Percentiles rank a stretch among this genome's conserved stretches.
These are phyloP conservation scores for Turnera subulata DNA, from an alignment of 345 rosid genomes.

Conservation along the genomic window DNA sequence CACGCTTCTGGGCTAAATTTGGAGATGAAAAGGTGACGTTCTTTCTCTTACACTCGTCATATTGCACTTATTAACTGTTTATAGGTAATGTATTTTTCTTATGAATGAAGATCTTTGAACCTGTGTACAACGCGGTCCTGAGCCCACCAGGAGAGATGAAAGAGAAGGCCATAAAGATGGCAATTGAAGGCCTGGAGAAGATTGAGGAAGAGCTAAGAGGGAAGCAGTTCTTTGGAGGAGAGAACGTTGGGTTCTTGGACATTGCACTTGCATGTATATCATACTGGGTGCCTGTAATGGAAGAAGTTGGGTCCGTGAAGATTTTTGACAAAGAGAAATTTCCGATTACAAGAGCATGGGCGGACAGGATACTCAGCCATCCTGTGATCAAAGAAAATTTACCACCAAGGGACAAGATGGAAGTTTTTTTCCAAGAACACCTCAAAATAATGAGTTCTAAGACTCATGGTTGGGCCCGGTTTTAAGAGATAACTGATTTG, in stretches of 20 bases:
- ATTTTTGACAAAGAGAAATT: slow-evolving; percentile 15
- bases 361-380: slow-evolving; percentile 18
- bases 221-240: slow-evolving; percentile 29
- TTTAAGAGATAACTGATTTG: no score
- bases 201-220: slow-evolving; percentile 28
- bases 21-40: slow-evolving; percentile 26
- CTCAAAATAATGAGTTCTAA: neutral
- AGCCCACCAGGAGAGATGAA: slow-evolving; percentile 19
- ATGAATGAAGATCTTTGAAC: neutral
- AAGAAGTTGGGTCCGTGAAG: slow-evolving; percentile 25
- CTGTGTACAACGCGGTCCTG: slow-evolving; percentile 9
- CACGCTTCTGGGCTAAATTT: slow-evolving; percentile 39
- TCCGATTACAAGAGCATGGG: slow-evolving; percentile 29
- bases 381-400: slow-evolving; percentile 22
- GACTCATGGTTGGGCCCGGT: neutral
- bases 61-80: no score
- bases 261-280: slow-evolving; percentile 27
- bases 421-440: slow-evolving; percentile 14
- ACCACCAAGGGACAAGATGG: slow-evolving; percentile 29
- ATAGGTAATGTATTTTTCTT: neutral
- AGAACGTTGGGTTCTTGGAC: slow-evolving; percentile 34
- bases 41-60: neutral
- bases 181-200: slow-evolving; percentile 25
- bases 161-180: slow-evolving; percentile 7
- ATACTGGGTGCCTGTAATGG: slow-evolving; percentile 27